Base-by-base conservation (phyloP, 768 basidiomycete genomes). In the Pleurotus djamor region DNA sequence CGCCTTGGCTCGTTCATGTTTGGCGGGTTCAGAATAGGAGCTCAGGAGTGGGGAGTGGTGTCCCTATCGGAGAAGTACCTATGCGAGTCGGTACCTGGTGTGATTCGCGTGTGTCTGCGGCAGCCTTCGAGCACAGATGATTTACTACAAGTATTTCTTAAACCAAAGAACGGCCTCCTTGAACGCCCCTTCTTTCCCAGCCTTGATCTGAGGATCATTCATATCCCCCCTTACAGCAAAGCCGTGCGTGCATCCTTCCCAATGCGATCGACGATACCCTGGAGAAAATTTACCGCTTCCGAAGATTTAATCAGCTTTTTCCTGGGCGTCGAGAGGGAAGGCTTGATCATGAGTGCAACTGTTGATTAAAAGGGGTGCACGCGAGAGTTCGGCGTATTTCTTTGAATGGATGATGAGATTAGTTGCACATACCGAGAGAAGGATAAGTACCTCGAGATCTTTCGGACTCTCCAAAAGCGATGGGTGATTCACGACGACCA, bases 351-450 rank as follows among this genome's bases (percentile, higher is more conserved):
- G 41, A 35, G 80, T 76, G 72, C 87, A 88, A 45, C 82, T 83
- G 75, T 88, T 89, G 72, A 89, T 85, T 41, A 91, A 77, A 32
- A 90, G 76, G 17, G 88, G 86, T 1, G 78, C 78, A 48, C 79
- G 79, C 33, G 85, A 73, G 10, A 52, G 62, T 1, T 64, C 56
- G 50, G 71, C 64, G 67, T 84, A 83, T 76, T 74, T 80, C 87
- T 86, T 60, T 44, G 71, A 14, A 61, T 59, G 67, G 65, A 61
- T 77, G 79, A 34, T 72, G 16, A 47, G 13, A 12, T 77, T 10
- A 74, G 73, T 6, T 63, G 62, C 55, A 12, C 5, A 73, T 74
- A 60, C 72, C 72, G 21, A 72, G 75, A 56, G 17, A 12, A 36
- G 28, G 38, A 32, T 38, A 36, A 7, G 21, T 71, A 85, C 87